Percentiles rank a stretch among this genome's conserved stretches.
phyloP scores from a whole-genome alignment of 1,284 basidiomycete genomes.

The Filobasidium uniguttulatum region DNA sequence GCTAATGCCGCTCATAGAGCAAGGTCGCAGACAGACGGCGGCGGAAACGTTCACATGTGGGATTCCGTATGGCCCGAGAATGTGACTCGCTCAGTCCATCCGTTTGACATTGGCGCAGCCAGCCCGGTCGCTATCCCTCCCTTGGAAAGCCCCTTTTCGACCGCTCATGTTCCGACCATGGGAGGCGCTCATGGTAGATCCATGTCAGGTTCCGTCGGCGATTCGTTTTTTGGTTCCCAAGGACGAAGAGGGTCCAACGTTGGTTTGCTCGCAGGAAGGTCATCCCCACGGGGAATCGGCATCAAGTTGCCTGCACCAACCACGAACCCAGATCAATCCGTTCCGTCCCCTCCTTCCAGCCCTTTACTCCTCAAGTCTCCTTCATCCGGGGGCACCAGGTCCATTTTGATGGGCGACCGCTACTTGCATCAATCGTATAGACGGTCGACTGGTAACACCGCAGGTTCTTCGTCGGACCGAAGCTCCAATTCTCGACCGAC shows the following conservation, averaged over 20 bases:
- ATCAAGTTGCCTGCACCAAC: too few relatives aligned
- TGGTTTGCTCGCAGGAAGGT: neutral
- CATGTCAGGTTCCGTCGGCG: neutral
- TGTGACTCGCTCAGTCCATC: neutral
- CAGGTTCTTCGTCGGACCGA: too few relatives aligned
- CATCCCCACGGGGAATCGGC: neutral
- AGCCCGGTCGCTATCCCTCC: neutral
- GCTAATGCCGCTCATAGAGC: too few relatives aligned
- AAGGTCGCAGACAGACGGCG: too few relatives aligned
- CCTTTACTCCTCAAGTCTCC: too few relatives aligned
- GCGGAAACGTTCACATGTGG: neutral
- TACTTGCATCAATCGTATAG: too few relatives aligned
- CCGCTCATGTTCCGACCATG: neutral
- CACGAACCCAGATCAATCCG: too few relatives aligned
- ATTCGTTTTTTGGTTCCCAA: neutral
- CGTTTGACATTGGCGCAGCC: neutral
- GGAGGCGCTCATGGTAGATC: neutral
- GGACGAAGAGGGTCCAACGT: neutral
- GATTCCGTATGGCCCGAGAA: slow-evolving; percentile 1
- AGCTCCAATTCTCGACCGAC: too few relatives aligned
- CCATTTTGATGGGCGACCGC: too few relatives aligned
- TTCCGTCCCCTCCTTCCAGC: too few relatives aligned
- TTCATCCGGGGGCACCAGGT: too few relatives aligned
- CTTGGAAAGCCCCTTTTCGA: neutral
- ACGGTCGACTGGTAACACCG: too few relatives aligned